Conservation (phyloP, 306 rosid species). For the apple (Malus domestica) region DNA sequence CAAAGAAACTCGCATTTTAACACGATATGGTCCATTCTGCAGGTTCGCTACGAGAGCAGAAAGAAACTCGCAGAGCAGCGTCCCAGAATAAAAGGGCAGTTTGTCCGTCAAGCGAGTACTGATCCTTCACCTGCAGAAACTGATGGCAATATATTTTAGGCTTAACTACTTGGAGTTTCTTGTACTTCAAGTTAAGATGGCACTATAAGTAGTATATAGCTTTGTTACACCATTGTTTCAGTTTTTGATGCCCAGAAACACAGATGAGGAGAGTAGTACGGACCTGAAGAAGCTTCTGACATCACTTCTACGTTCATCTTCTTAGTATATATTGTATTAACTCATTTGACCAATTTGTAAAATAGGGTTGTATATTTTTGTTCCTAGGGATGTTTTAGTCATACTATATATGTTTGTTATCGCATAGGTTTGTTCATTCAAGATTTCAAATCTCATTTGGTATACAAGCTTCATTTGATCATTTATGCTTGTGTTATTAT, state of each 20-base stretch:
- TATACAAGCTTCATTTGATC: not conserved
- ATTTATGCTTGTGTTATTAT: not conserved
- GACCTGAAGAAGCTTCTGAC: slow-evolving; percentile 31
- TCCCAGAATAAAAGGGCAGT: slow-evolving; percentile 94
- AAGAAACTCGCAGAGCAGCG: slow-evolving; percentile 99
- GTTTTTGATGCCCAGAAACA: slow-evolving; percentile 19
- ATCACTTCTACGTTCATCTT: slow-evolving; percentile 10
- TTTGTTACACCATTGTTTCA: slow-evolving; percentile 2
- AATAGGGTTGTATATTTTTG: slow-evolving; percentile 21
- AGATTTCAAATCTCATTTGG: not conserved
- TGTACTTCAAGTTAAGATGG: not conserved
- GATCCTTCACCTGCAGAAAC: slow-evolving; percentile 35
- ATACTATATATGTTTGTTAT: slow-evolving; percentile 17
- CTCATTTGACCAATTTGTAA: slow-evolving; percentile 5
- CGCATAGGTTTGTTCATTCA: slow-evolving; percentile 26
- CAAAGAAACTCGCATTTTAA: not conserved
- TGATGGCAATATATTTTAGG: slow-evolving; percentile 27
- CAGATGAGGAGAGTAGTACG: slow-evolving; percentile 8
- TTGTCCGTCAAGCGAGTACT: slow-evolving; percentile 56
- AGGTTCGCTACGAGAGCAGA: slow-evolving; percentile 99
- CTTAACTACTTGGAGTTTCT: slow-evolving; percentile 22
- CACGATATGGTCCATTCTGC: not conserved
- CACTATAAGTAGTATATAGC: slow-evolving; percentile 10
- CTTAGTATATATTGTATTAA: not conserved
- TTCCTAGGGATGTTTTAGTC: not conserved